A percentile compares a stretch with the other conserved stretches of the same genome.
phyloP scores from a whole-genome alignment of 257 asterid species.

The Nicotiana sylvestris region DNA sequence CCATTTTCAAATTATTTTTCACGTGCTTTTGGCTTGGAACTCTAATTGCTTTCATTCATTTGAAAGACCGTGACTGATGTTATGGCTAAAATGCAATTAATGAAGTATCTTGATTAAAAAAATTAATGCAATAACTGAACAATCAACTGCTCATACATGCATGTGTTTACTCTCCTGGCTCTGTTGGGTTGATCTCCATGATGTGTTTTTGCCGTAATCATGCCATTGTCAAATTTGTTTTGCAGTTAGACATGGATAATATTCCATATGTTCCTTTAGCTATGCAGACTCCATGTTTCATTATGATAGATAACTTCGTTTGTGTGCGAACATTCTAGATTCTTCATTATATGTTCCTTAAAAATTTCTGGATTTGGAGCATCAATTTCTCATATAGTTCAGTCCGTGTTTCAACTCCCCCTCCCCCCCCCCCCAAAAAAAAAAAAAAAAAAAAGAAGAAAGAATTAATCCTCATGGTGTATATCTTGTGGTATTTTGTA shows the following conservation, averaged over 20 bases:
- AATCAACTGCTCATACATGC: neutral
- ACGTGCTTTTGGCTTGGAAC: neutral
- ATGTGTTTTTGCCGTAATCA: neutral
- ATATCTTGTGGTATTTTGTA: conserved; percentile 3
- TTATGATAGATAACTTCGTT: neutral
- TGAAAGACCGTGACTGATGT: neutral
- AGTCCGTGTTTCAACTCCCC: neutral
- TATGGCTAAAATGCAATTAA: neutral
- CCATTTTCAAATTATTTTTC: neutral
- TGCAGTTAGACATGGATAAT: neutral
- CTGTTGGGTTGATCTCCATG: neutral
- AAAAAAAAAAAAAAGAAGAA: neutral
- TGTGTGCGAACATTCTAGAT: neutral
- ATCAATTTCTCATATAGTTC: conserved; percentile 1
- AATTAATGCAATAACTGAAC: neutral
- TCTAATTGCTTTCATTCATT: neutral
- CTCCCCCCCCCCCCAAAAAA: too few relatives aligned
- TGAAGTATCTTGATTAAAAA: neutral
- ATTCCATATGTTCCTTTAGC: neutral
- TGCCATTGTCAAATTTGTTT: neutral
- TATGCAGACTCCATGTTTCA: neutral
- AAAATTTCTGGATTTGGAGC: neutral
- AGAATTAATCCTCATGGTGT: neutral
- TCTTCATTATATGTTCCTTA: neutral
- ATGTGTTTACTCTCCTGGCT: neutral